phyloP scores from a whole-genome alignment of 2,329 filamentous ascomycete species.

The Fusarium nematophilum region DNA sequence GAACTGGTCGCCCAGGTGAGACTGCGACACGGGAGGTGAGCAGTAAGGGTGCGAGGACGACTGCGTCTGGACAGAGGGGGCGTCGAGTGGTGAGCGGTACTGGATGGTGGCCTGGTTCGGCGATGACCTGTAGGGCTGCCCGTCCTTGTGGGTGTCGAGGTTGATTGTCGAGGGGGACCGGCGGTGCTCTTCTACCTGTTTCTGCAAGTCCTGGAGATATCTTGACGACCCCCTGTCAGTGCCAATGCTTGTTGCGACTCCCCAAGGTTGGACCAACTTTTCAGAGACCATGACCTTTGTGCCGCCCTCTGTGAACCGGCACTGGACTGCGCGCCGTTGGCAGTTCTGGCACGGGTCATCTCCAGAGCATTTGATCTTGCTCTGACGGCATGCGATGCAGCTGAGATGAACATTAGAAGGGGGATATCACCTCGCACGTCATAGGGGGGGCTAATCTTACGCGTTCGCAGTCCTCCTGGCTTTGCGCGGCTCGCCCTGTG shows the following conservation, averaged over 20 bases:
- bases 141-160: conserved; percentile 5
- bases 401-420: conserved; percentile 26
- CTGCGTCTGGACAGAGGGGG: conserved; percentile 11
- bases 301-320: conserved; percentile 46
- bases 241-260: background rate
- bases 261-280: conserved; percentile 44
- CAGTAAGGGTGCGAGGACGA: conserved; percentile 18
- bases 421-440: no score
- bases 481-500: conserved; percentile 30
- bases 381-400: conserved; percentile 48
- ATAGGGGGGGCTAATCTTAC: conserved; percentile 21
- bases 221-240: conserved; percentile 24
- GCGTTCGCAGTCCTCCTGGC: conserved; percentile 44
- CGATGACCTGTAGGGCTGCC: conserved; percentile 24
- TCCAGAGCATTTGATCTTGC: conserved; percentile 52
- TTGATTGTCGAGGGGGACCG: conserved; percentile 15
- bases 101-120: conserved; percentile 24
- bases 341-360: conserved; percentile 48
- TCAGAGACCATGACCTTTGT: conserved; percentile 48
- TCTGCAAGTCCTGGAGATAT: conserved; percentile 42
- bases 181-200: conserved; percentile 31
- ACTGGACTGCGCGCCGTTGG: conserved; percentile 44
- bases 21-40: conserved; percentile 17
- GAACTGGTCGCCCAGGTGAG: conserved; percentile 4
- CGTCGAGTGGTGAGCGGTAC: conserved; percentile 27